Evolutionary conservation across 108 stramenopile genomes (phyloP).

Genomic region (Stephanodiscus triporus): DNA sequence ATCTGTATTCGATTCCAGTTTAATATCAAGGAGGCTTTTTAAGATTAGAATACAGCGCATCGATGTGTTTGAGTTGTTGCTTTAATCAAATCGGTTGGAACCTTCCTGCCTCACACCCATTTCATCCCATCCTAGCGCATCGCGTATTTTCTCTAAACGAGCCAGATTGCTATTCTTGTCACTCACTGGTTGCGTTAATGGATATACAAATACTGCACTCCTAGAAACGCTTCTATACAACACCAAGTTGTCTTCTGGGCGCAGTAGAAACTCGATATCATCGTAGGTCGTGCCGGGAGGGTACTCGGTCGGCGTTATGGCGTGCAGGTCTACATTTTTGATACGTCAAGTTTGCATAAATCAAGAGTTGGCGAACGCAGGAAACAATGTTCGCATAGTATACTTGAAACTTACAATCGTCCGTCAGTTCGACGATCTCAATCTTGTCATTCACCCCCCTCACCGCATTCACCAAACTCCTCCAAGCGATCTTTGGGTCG

Average conservation of each 20-base stretch:
- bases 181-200: slow-evolving; percentile 88
- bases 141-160: slow-evolving; percentile 78
- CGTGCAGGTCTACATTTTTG: slow-evolving; percentile 63
- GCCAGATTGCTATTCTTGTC: slow-evolving; percentile 86
- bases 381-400: not conserved
- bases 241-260: slow-evolving; percentile 86
- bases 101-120: slow-evolving; percentile 67
- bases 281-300: slow-evolving; percentile 78
- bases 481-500: slow-evolving; percentile 70
- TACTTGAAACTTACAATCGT: slow-evolving; percentile 50
- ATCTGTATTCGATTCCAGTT: too few relatives aligned
- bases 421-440: slow-evolving; percentile 76
- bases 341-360: not conserved
- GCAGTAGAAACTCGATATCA: slow-evolving; percentile 89
- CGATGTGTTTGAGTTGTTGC: not conserved
- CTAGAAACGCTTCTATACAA: slow-evolving; percentile 86
- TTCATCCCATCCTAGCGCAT: slow-evolving; percentile 77
- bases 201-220: slow-evolving; percentile 89
- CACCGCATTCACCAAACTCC: slow-evolving; percentile 66
- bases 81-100: slow-evolving; percentile 49
- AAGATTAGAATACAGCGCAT: too few relatives aligned
- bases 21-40: too few relatives aligned
- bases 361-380: not conserved
- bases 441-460: slow-evolving; percentile 57
- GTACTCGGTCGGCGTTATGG: slow-evolving; percentile 66